These are phyloP conservation scores for Hyphodiscus sp. DNA, from an alignment of 2,329 filamentous ascomycete species.

Conservation along the genomic window DNA sequence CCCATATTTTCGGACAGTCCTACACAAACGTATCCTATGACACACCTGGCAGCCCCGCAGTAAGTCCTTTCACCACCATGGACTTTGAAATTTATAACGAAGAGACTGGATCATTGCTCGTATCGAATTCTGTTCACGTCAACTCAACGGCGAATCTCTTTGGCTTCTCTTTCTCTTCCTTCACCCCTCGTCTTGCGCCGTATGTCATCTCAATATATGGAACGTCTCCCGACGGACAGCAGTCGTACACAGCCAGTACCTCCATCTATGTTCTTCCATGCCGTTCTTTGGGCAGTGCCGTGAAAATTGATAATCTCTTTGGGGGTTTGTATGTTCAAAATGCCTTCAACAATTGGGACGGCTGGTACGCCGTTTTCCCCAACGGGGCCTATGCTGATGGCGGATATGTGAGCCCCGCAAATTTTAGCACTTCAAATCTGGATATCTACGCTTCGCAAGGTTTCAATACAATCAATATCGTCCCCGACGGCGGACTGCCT, in stretches of 20 bases:
- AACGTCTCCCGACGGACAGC: conserved; percentile 25
- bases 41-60: conserved; percentile 7
- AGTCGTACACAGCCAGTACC: conserved; percentile 32
- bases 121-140: conserved; percentile 28
- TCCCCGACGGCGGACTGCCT: conserved; percentile 34
- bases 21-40: conserved; percentile 24
- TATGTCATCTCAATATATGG: conserved; percentile 34
- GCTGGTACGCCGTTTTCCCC: conserved; percentile 36
- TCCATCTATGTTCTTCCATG: conserved; percentile 37
- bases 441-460: conserved; percentile 35
- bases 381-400: conserved; percentile 38
- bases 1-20: conserved; percentile 32
- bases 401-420: conserved; percentile 19
- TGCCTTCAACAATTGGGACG: conserved; percentile 21
- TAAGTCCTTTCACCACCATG: conserved; percentile 14
- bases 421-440: conserved; percentile 32
- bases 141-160: conserved; percentile 34
- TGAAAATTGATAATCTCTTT: conserved; percentile 41
- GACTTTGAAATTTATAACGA: conserved; percentile 27
- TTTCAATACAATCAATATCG: conserved; percentile 38
- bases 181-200: conserved; percentile 29
- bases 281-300: conserved; percentile 36
- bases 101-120: conserved; percentile 21
- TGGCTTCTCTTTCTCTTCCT: conserved; percentile 29
- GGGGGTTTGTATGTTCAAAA: conserved; percentile 39